Evolutionary conservation across 139 green algal genomes (phyloP).

Genomic region (Picochlorum sp.): DNA sequence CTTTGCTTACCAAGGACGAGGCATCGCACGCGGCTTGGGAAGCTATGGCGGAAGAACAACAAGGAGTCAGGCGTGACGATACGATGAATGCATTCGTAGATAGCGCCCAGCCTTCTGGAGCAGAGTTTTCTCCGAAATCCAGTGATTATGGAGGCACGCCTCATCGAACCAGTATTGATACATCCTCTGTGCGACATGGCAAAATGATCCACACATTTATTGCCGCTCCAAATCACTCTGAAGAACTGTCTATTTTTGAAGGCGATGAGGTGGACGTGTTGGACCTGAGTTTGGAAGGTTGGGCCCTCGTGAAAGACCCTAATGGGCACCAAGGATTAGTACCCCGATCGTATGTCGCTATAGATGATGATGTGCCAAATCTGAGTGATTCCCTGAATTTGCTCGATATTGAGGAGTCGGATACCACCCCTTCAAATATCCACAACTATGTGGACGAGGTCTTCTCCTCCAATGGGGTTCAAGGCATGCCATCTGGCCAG

Average conservation of each 20-base stretch:
- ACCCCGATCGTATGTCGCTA: constrained; percentile 20
- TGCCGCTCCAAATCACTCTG: constrained; percentile 24
- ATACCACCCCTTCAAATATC: no score
- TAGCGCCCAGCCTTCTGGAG: neutral
- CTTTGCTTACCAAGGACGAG: neutral
- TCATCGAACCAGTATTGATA: neutral
- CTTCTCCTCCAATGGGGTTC: neutral
- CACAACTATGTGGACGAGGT: no score
- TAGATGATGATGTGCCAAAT: constrained; percentile 12
- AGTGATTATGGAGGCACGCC: neutral
- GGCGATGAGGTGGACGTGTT: constrained; percentile 30
- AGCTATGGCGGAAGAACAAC: neutral
- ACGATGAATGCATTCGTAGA: neutral
- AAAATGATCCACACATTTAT: constrained; percentile 32
- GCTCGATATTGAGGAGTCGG: no score
- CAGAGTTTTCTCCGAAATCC: neutral
- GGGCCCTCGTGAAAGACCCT: constrained; percentile 29
- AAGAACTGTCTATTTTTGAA: constrained; percentile 37
- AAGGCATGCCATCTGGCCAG: neutral
- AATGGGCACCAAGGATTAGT: constrained; percentile 25
- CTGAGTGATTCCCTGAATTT: no score
- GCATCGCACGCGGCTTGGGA: neutral
- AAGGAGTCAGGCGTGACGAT: neutral
- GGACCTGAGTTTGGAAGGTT: constrained; percentile 23
- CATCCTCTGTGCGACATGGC: constrained; percentile 6